Percentiles rank a stretch among this genome's conserved stretches.
These are phyloP conservation scores for Termitomyces sp. DNA, from an alignment of 768 basidiomycete genomes.

Conservation along the genomic window DNA sequence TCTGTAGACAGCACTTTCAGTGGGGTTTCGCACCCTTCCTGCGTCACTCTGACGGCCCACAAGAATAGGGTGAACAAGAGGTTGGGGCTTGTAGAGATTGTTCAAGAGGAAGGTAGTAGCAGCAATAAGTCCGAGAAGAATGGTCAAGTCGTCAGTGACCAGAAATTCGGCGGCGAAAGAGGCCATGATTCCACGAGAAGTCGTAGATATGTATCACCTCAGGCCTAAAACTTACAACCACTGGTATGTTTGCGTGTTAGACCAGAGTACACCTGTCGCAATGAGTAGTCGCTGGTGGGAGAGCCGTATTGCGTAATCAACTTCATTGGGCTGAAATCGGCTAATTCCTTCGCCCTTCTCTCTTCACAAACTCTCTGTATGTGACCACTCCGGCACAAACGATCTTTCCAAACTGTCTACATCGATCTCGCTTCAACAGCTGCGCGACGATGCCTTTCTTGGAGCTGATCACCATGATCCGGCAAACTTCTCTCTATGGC, in stretches of 20 bases:
- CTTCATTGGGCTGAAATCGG: slow-evolving; percentile 1
- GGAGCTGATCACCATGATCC: not conserved
- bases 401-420: not conserved
- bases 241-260: not conserved
- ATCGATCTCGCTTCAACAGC: not conserved
- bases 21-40: slow-evolving; percentile 73
- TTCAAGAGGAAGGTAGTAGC: slow-evolving; percentile 76
- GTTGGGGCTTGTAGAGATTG: slow-evolving; percentile 78
- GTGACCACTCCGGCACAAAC: not conserved
- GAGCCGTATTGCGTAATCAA: slow-evolving; percentile 18
- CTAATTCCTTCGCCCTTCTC: not conserved
- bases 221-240: not conserved
- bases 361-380: not conserved
- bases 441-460: not conserved
- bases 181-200: slow-evolving; percentile 5
- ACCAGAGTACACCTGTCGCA: not conserved
- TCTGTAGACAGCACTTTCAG: slow-evolving; percentile 86
- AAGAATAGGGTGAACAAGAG: slow-evolving; percentile 90
- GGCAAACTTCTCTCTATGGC: not conserved
- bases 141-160: slow-evolving; percentile 76
- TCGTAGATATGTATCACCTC: not conserved
- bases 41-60: slow-evolving; percentile 92
- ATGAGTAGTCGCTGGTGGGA: slow-evolving; percentile 2
- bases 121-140: slow-evolving; percentile 71
- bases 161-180: slow-evolving; percentile 54